Percentiles rank a stretch among this genome's conserved stretches.
Conservation (phyloP, 192 early-diverging fungal species). For the Podila verticillata region DNA sequence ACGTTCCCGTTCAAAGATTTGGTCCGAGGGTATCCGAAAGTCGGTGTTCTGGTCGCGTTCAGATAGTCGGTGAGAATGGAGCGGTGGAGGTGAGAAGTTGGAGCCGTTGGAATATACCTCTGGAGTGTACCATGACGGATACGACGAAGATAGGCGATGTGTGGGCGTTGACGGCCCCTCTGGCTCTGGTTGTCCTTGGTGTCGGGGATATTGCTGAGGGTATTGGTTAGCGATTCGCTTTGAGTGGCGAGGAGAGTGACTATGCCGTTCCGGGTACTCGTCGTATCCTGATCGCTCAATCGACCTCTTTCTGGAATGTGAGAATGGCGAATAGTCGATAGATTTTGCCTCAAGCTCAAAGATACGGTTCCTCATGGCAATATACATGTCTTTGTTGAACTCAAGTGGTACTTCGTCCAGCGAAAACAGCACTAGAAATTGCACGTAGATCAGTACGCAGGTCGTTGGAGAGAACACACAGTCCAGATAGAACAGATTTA, state of each 20-base stretch:
- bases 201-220: background rate
- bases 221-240: conserved; percentile 16
- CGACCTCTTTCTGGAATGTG: conserved; percentile 22
- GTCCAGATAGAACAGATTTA: background rate
- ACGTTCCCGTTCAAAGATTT: background rate
- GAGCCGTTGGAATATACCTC: conserved; percentile 24
- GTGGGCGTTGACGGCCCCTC: background rate
- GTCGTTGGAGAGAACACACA: background rate
- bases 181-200: background rate
- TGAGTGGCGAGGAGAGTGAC: background rate
- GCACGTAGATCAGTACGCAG: background rate
- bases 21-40: background rate
- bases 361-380: conserved; percentile 44
- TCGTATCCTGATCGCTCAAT: conserved; percentile 15
- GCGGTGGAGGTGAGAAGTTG: conserved; percentile 3
- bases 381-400: conserved; percentile 39
- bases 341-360: conserved; percentile 45
- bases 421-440: conserved; percentile 30
- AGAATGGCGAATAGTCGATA: conserved; percentile 33
- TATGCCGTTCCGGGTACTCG: conserved; percentile 12
- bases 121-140: conserved; percentile 48
- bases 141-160: conserved; percentile 16
- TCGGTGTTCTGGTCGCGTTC: conserved; percentile 15
- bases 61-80: background rate
- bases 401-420: conserved; percentile 38